These are phyloP conservation scores for Naumovozyma dairenensis DNA, from an alignment of 805 yeast species.

Conservation along the genomic window DNA sequence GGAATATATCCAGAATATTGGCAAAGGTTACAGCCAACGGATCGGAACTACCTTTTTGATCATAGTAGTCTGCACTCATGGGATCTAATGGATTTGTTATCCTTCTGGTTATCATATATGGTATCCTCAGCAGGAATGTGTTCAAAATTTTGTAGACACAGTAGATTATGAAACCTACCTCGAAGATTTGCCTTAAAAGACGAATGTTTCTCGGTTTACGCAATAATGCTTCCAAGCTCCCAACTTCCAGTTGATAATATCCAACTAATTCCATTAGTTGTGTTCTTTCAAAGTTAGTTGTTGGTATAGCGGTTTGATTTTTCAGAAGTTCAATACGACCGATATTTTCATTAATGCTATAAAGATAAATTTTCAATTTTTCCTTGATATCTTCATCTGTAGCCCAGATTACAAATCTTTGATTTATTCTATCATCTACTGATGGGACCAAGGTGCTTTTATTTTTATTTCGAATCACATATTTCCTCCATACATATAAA, in stretches of 20 bases:
- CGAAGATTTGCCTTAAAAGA: conserved; percentile 13
- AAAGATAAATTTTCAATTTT: conserved; percentile 14
- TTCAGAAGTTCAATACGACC: conserved; percentile 11
- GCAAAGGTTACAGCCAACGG: conserved; percentile 33
- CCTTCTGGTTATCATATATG: conserved; percentile 16
- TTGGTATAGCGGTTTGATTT: conserved; percentile 8
- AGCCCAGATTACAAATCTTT: conserved; percentile 18
- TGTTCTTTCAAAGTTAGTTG: conserved; percentile 6
- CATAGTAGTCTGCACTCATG: conserved; percentile 12
- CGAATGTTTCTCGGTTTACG: conserved; percentile 11
- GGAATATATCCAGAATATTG: conserved; percentile 25
- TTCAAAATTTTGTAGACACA: conserved; percentile 30
- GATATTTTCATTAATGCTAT: conserved; percentile 13
- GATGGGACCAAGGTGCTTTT: neutral
- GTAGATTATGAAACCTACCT: conserved; percentile 25
- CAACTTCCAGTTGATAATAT: conserved; percentile 20
- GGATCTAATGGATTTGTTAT: conserved; percentile 13
- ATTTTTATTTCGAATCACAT: conserved; percentile 1
- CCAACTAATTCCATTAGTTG: conserved; percentile 21
- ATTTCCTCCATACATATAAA: conserved; percentile 9
- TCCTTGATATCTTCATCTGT: conserved; percentile 12
- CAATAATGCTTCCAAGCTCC: conserved; percentile 11
- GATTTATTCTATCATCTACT: conserved; percentile 3
- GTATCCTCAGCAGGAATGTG: conserved; percentile 23
- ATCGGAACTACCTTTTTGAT: conserved; percentile 20